These are phyloP conservation scores for Alternaria gansuensis DNA, from an alignment of 2,329 filamentous ascomycete species.

Conservation along the genomic window DNA sequence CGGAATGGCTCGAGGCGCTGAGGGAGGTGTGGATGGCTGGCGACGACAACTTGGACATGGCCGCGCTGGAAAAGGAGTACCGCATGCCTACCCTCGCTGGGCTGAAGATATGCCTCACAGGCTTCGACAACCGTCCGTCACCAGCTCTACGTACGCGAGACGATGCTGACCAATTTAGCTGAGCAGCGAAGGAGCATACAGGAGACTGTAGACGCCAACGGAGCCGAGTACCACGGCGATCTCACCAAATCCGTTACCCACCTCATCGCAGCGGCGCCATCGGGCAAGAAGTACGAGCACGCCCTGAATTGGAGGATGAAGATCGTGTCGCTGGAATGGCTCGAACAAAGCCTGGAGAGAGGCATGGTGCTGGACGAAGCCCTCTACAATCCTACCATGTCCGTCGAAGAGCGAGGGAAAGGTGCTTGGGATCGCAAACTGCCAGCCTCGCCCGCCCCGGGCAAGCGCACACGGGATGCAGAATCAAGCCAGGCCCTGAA, in stretches of 20 bases:
- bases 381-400: slow-evolving; percentile 80
- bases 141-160: not conserved
- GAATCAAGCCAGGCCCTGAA: slow-evolving; percentile 55
- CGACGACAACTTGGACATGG: slow-evolving; percentile 76
- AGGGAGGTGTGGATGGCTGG: slow-evolving; percentile 82
- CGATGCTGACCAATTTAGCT: slow-evolving; percentile 57
- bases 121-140: slow-evolving; percentile 70
- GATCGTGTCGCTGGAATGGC: slow-evolving; percentile 84
- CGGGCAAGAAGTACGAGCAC: slow-evolving; percentile 89
- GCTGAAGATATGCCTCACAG: slow-evolving; percentile 73
- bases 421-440: slow-evolving; percentile 72
- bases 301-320: slow-evolving; percentile 84
- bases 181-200: slow-evolving; percentile 75
- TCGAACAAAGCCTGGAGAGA: slow-evolving; percentile 80
- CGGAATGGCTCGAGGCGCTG: slow-evolving; percentile 85
- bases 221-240: slow-evolving; percentile 86
- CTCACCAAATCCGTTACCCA: slow-evolving; percentile 87
- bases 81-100: slow-evolving; percentile 70
- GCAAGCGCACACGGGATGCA: slow-evolving; percentile 47
- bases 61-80: slow-evolving; percentile 72
- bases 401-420: slow-evolving; percentile 74
- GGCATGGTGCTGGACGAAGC: slow-evolving; percentile 91
- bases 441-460: slow-evolving; percentile 54
- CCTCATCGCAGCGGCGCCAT: slow-evolving; percentile 78
- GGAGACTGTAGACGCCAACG: slow-evolving; percentile 71